phyloP scores from a whole-genome alignment of 164 flowering plant genomes.

The Umbellularia californica region DNA sequence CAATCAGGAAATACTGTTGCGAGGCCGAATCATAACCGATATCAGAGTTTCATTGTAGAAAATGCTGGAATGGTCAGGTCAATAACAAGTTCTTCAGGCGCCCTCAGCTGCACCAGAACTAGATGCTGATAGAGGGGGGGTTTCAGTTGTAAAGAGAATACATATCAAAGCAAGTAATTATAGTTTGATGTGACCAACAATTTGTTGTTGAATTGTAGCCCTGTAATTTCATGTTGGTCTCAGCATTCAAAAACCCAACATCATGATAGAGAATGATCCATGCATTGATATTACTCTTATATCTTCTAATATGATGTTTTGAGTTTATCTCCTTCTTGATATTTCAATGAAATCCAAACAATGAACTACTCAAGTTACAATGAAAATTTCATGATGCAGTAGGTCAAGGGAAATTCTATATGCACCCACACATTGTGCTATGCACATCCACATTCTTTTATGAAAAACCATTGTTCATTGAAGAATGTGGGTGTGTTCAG shows the following conservation, averaged over 20 bases:
- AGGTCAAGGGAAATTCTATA: too few relatives aligned
- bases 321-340: neutral
- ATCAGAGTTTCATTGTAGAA: constrained; percentile 7
- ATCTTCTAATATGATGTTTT: neutral
- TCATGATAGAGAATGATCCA: too few relatives aligned
- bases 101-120: constrained; percentile 8
- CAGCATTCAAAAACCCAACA: neutral
- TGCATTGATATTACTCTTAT: neutral
- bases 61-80: neutral
- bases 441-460: too few relatives aligned
- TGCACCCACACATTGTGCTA: too few relatives aligned
- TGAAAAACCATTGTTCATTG: too few relatives aligned
- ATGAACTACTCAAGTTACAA: neutral
- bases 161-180: too few relatives aligned
- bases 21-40: constrained; percentile 7
- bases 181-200: neutral
- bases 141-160: too few relatives aligned
- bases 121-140: constrained; percentile 1
- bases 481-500: too few relatives aligned
- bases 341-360: too few relatives aligned
- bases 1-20: constrained; percentile 5
- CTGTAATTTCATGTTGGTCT: neutral
- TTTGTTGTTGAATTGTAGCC: neutral
- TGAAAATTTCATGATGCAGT: neutral
- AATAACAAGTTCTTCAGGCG: constrained; percentile 14